Base-by-base conservation (phyloP, 768 basidiomycete species). In the Kwoniella newhampshirensis region DNA sequence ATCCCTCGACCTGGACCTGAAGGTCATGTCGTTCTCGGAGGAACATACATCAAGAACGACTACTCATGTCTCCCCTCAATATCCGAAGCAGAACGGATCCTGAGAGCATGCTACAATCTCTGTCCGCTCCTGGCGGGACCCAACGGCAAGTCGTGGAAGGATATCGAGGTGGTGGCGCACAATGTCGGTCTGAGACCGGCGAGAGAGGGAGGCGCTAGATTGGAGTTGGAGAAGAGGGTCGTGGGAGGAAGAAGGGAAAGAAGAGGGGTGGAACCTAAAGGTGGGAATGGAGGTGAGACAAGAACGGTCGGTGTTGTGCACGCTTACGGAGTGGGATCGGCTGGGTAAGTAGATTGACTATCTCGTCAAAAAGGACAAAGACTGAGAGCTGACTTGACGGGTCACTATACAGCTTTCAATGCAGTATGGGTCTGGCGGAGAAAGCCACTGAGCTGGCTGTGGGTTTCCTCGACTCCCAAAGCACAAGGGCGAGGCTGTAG, bases 171-270 rank as follows among this genome's bases (percentile, higher is more conserved):
- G 27, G 63, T 83, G 18, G 70, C 73, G 7, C 82, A 84, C 71
- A 84, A 83, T 58, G 85, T 85, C 36, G 85, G 84, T 0, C 68
- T 86, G 30, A 78, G 85, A 26, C 85, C 86, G 2, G 81, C 75
- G 12, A 78, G 86, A 27, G 76, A 78, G 25, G 83, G 81, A 2
- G 86, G 85, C 3, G 77, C 82, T 13, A 76, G 86, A 26, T 71
- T 87, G 17, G 85, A 87, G 61, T 67, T 75, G 3, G 82, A 85
- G 59, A 58, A 66, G 56, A 77, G 51, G 57, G 67, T 51, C 62
- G 54, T 59, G 21, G 57, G 64, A 60, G 8, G 54, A 30, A n/a
- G 51, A 46, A 8, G 37, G 59, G 2, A 61, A 46, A 7, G 30
- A 43, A 27, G 57, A 20, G 64, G 26, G 28, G 61, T 63, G 32